These are phyloP conservation scores for Fusarium xyrophilum DNA, from an alignment of 2,329 filamentous ascomycete species.

Conservation along the genomic window DNA sequence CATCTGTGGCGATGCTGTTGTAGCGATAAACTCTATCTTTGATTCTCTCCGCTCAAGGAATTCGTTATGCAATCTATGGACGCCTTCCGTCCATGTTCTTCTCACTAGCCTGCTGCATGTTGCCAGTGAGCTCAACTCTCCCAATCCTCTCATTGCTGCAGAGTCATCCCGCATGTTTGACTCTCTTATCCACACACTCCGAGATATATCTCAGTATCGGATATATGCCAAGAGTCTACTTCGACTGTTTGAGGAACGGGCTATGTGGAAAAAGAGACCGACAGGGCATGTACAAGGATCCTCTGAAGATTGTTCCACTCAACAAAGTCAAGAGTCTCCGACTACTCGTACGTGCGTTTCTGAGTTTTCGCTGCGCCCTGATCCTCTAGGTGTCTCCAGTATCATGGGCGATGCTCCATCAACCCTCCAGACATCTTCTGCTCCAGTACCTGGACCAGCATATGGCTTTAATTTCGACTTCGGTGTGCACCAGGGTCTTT, in stretches of 20 bases:
- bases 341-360: not conserved
- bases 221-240: slow-evolving; percentile 44
- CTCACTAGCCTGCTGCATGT: slow-evolving; percentile 46
- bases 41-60: slow-evolving; percentile 40
- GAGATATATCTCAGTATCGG: slow-evolving; percentile 43
- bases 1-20: slow-evolving; percentile 44
- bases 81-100: slow-evolving; percentile 38
- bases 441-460: not conserved
- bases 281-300: not conserved
- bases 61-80: slow-evolving; percentile 40
- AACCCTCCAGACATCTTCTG: slow-evolving; percentile 14
- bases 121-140: slow-evolving; percentile 38
- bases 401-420: slow-evolving; percentile 3
- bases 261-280: slow-evolving; percentile 26
- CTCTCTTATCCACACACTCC: slow-evolving; percentile 41
- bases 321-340: not conserved
- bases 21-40: slow-evolving; percentile 41
- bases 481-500: slow-evolving; percentile 21
- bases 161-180: slow-evolving; percentile 43
- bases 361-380: slow-evolving; percentile 34
- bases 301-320: slow-evolving; percentile 7
- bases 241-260: slow-evolving; percentile 41
- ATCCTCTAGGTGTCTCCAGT: slow-evolving; percentile 1
- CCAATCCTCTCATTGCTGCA: slow-evolving; percentile 43
- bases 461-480: slow-evolving; percentile 26